Conservation (phyloP, 345 rosid species). For the Hirschfeldia incana region DNA sequence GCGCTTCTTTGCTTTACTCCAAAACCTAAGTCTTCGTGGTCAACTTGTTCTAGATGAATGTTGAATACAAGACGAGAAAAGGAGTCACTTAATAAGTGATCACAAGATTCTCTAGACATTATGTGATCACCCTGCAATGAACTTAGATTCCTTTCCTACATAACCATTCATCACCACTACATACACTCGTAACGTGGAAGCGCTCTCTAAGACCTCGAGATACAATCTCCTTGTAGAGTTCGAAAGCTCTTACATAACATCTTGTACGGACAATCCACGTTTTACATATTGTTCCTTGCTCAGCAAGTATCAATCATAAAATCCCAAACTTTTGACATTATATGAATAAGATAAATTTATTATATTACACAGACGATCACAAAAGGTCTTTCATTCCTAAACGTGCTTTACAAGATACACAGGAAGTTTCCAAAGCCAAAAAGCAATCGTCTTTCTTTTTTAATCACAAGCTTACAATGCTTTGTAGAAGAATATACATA, state of each 20-base stretch:
- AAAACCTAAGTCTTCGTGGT: slow-evolving; percentile 47
- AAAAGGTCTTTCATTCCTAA: slow-evolving; percentile 4
- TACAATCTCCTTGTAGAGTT: slow-evolving; percentile 47
- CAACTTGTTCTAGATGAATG: slow-evolving; percentile 47
- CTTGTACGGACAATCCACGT: slow-evolving; percentile 46
- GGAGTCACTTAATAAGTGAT: background rate
- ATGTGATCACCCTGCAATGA: slow-evolving; percentile 72
- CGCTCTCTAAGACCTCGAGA: too few species aligned
- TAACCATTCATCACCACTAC: slow-evolving; percentile 45
- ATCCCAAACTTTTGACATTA: slow-evolving; percentile 29
- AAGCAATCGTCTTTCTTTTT: slow-evolving; percentile 3
- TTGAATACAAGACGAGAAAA: slow-evolving; percentile 25
- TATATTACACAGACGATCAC: slow-evolving; percentile 33
- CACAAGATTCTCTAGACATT: too few species aligned
- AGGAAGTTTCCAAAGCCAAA: slow-evolving; percentile 21
- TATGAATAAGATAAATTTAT: background rate
- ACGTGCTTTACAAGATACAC: background rate
- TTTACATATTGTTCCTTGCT: slow-evolving; percentile 2
- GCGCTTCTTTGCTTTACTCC: slow-evolving; percentile 88
- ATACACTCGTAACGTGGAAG: slow-evolving; percentile 57
- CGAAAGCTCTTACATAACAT: slow-evolving; percentile 49
- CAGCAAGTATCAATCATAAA: slow-evolving; percentile 27
- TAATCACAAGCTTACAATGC: slow-evolving; percentile 10
- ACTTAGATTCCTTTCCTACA: slow-evolving; percentile 57
- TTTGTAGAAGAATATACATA: slow-evolving; percentile 18